Evolutionary conservation across 2,329 filamentous ascomycete species (phyloP).

Genomic region (Penicillium sp.): DNA sequence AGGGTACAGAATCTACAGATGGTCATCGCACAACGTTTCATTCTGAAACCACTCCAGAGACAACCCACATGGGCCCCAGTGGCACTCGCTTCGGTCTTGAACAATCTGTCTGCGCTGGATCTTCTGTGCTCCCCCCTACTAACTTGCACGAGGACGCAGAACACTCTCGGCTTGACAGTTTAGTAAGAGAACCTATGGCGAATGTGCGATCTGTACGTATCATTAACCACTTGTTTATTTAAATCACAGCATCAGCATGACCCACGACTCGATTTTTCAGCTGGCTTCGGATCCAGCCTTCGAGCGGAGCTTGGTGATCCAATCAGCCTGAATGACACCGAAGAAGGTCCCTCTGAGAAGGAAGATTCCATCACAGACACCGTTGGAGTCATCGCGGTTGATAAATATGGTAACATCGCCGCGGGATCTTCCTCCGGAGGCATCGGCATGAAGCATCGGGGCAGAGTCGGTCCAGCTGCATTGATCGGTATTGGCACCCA

Average conservation of each 20-base stretch:
- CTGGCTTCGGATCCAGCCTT: too few relatives aligned
- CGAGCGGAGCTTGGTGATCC: too few relatives aligned
- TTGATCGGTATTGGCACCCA: conserved; percentile 87
- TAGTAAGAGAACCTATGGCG: too few relatives aligned
- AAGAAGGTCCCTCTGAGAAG: neutral
- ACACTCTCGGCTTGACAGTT: too few relatives aligned
- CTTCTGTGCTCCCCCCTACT: neutral
- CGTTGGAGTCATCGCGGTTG: conserved; percentile 90
- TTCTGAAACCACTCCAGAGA: too few relatives aligned
- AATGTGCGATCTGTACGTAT: too few relatives aligned
- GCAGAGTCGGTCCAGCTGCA: conserved; percentile 85
- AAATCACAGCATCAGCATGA: too few relatives aligned
- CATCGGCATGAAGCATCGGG: conserved; percentile 96
- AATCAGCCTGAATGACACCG: neutral
- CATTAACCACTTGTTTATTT: too few relatives aligned
- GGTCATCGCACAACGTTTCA: neutral
- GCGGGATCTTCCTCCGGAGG: conserved; percentile 94
- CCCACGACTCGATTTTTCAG: too few relatives aligned
- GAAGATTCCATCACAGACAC: conserved; percentile 77
- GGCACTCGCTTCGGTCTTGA: neutral
- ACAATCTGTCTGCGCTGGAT: neutral
- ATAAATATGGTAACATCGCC: conserved; percentile 77
- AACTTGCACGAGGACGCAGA: too few relatives aligned
- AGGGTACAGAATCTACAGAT: neutral
- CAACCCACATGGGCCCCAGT: neutral